Base-by-base conservation (phyloP, 23 red algal genomes). In the Gracilaria vermiculophylla region DNA sequence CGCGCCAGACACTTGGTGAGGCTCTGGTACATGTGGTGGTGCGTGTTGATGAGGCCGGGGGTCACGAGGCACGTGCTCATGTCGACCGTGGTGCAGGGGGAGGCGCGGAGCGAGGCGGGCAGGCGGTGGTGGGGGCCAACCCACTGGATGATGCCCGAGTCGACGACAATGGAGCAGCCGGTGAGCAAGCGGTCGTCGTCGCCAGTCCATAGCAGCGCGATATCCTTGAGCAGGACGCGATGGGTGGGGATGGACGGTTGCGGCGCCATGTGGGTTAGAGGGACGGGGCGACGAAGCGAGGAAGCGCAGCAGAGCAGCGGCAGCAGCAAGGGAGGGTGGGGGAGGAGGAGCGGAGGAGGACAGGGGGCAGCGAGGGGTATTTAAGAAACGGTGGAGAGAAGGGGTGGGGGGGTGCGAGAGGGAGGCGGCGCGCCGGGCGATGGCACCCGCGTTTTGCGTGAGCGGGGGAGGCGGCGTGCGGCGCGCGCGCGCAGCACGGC, bases 11-110 rank as follows among this genome's bases (percentile, higher is more conserved):
- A 85, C 27, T 85, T 85, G 60, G 81, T 85, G 42, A 85, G 81
- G 48, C 61, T 70, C 62, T 85, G 81, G 45, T 72, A 85, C 81
- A 85, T 85, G 62, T 85, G 81, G 81, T 85, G 81, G 50, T 85
- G 81, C n/a, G 81, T 85, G 41, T 85, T 85, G 81, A 85, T 47
- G 17, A 85, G 62, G 3, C 81, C 81, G 25, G 81, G 81, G 17
- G 62, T 85, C 42, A 85, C 58, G 42, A 85, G 58, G 10, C 81
- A 66, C 15, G 60, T 48, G 81, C 81, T 85, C 81, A 85, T 85
- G 62, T 85, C 81, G 40, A 69, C 81, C 62, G 64, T 69, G 81
- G 64, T 51, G 60, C 48, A 66, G 13, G 60, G 57, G 39, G 62
- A 40, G 25, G 47, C 64, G 62, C 47, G 58, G 20, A 85, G 48